phyloP scores from a whole-genome alignment of 768 basidiomycete genomes.

The Rhodocollybia butyracea region DNA sequence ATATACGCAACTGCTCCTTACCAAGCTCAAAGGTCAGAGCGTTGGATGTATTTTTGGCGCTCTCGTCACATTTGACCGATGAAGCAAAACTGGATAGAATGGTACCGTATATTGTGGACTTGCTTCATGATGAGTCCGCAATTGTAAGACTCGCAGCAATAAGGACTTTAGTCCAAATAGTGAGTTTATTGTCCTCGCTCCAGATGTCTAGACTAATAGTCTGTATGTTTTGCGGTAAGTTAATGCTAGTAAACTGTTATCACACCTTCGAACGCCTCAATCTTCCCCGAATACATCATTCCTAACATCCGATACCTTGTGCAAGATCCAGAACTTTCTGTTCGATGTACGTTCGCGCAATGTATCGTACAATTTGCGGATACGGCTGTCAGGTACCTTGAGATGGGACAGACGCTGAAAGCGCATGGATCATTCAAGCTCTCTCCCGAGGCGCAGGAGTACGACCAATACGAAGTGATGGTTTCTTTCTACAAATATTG shows the following conservation, averaged over 20 bases:
- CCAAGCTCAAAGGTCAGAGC: slow-evolving; percentile 86
- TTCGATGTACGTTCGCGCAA: slow-evolving; percentile 74
- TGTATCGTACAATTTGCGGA: slow-evolving; percentile 84
- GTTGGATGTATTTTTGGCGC: slow-evolving; percentile 81
- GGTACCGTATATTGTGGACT: slow-evolving; percentile 87
- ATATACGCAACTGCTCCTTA: slow-evolving; percentile 81
- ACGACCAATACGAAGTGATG: slow-evolving; percentile 78
- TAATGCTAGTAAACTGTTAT: slow-evolving; percentile 70
- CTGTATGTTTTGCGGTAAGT: slow-evolving; percentile 15
- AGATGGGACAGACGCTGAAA: slow-evolving; percentile 90
- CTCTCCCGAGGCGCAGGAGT: slow-evolving; percentile 61
- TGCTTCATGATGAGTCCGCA: slow-evolving; percentile 83
- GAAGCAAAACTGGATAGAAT: slow-evolving; percentile 94
- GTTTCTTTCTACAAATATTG: not conserved
- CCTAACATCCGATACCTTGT: slow-evolving; percentile 84
- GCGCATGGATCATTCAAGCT: slow-evolving; percentile 75
- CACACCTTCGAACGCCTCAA: slow-evolving; percentile 80
- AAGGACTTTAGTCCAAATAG: slow-evolving; percentile 78
- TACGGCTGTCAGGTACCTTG: slow-evolving; percentile 82
- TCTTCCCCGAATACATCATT: slow-evolving; percentile 94
- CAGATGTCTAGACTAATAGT: not conserved
- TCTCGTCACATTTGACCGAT: slow-evolving; percentile 81
- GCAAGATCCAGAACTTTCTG: slow-evolving; percentile 83
- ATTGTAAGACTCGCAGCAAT: slow-evolving; percentile 79
- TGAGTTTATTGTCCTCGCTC: slow-evolving; percentile 35